phyloP scores from a whole-genome alignment of 805 yeast genomes.

The Dipodascus albidus region DNA sequence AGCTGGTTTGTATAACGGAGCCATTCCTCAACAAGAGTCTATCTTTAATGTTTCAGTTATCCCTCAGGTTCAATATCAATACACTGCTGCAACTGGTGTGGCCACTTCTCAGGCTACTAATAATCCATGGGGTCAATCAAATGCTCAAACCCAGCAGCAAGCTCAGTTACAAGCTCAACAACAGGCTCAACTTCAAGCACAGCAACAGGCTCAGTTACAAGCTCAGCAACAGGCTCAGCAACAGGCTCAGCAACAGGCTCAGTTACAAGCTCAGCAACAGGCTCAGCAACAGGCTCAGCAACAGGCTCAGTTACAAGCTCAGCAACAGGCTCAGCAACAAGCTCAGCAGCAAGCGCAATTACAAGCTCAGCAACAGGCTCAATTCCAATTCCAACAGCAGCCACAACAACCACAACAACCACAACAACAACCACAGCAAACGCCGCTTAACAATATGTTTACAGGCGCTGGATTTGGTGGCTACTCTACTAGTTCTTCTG shows the following conservation, averaged over 20 bases:
- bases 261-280: conserved; percentile 16
- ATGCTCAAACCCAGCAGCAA: conserved; percentile 9
- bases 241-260: conserved; percentile 10
- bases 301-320: conserved; percentile 15
- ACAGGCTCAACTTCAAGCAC: too few species aligned
- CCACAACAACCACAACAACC: conserved; percentile 16
- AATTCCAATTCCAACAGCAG: conserved; percentile 13
- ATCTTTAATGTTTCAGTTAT: neutral
- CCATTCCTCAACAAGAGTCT: conserved; percentile 1
- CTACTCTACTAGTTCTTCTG: neutral
- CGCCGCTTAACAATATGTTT: conserved; percentile 7
- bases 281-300: conserved; percentile 13
- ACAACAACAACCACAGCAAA: conserved; percentile 14
- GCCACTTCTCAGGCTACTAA: conserved; percentile 7
- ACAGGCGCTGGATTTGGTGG: neutral
- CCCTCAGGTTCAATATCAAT: neutral
- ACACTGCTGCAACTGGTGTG: conserved; percentile 15
- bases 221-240: conserved; percentile 9
- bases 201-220: conserved; percentile 9
- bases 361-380: conserved; percentile 14
- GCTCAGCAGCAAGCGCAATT: conserved; percentile 13
- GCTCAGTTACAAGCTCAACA: conserved; percentile 15
- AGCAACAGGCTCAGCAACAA: conserved; percentile 15
- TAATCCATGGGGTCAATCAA: conserved; percentile 5
- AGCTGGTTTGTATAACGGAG: neutral